Conservation (phyloP, 2,329 filamentous ascomycete genomes). For the Fusarium cyanostomum region DNA sequence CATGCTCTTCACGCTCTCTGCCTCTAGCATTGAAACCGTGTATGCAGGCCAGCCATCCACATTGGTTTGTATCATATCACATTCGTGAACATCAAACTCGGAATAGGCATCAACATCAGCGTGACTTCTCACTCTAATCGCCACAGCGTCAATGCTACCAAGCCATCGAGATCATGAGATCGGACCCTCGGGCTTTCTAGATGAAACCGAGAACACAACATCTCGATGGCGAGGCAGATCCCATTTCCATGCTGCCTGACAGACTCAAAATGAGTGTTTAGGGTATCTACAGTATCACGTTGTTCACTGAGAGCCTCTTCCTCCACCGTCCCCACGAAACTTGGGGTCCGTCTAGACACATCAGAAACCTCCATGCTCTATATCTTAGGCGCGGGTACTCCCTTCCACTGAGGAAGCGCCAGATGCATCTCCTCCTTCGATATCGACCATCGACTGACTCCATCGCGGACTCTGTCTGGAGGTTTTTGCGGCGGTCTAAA, state of each 20-base stretch:
- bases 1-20: neutral
- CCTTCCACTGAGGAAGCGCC: constrained; percentile 22
- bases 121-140: constrained; percentile 4
- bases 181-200: neutral
- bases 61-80: neutral
- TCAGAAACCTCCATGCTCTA: constrained; percentile 11
- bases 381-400: constrained; percentile 21
- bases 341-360: neutral
- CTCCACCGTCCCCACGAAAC: constrained; percentile 8
- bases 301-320: constrained; percentile 1
- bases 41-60: constrained; percentile 2
- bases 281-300: neutral
- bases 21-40: neutral
- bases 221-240: neutral
- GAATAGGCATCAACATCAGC: neutral
- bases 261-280: neutral
- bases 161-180: neutral
- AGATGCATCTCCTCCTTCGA: constrained; percentile 21
- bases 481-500: constrained; percentile 20
- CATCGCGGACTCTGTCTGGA: constrained; percentile 12
- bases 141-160: constrained; percentile 7
- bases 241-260: neutral
- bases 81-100: neutral
- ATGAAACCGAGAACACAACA: constrained; percentile 1
- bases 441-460: constrained; percentile 17